Conservation (phyloP, 139 green algal species). For the Cymbomonas tetramitiformis region DNA sequence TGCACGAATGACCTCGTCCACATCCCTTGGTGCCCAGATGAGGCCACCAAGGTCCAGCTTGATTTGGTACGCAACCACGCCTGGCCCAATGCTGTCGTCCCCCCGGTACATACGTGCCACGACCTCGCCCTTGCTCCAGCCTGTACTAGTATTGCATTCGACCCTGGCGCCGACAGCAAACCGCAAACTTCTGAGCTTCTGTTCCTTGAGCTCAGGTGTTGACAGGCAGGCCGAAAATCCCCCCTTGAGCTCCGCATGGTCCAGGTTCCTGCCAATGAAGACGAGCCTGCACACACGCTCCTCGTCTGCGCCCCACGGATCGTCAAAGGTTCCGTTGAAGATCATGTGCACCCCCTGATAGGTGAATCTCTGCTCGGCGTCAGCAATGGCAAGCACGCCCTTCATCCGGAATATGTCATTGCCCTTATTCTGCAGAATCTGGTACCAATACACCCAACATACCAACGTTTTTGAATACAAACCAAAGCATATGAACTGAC, state of each 20-base stretch:
- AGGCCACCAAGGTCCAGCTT: too few species aligned
- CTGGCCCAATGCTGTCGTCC: constrained; percentile 8
- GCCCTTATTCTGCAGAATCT: constrained; percentile 38
- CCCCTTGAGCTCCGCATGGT: constrained; percentile 51
- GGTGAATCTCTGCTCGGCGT: constrained; percentile 54
- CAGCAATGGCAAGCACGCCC: constrained; percentile 52
- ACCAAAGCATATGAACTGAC: too few species aligned
- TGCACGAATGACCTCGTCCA: too few species aligned
- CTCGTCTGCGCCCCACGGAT: constrained; percentile 39
- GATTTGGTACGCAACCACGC: constrained; percentile 14
- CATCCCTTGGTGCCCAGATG: too few species aligned
- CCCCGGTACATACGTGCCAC: background rate
- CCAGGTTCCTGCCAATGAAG: constrained; percentile 81
- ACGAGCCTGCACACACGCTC: constrained; percentile 53
- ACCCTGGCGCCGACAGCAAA: constrained; percentile 21
- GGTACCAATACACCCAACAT: too few species aligned
- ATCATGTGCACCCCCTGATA: constrained; percentile 78
- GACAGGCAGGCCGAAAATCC: constrained; percentile 57
- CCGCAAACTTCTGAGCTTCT: constrained; percentile 8
- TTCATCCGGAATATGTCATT: constrained; percentile 63
- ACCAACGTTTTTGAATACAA: too few species aligned
- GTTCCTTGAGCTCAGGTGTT: constrained; percentile 4
- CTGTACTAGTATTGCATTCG: constrained; percentile 1
- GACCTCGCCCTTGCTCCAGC: constrained; percentile 3
- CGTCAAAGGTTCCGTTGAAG: constrained; percentile 45